Evolutionary conservation across 371 early-diverging fungal species (phyloP), one percentile per base, ranked within the genome.

Genomic region (Paraphysoderma sedebokerense): DNA sequence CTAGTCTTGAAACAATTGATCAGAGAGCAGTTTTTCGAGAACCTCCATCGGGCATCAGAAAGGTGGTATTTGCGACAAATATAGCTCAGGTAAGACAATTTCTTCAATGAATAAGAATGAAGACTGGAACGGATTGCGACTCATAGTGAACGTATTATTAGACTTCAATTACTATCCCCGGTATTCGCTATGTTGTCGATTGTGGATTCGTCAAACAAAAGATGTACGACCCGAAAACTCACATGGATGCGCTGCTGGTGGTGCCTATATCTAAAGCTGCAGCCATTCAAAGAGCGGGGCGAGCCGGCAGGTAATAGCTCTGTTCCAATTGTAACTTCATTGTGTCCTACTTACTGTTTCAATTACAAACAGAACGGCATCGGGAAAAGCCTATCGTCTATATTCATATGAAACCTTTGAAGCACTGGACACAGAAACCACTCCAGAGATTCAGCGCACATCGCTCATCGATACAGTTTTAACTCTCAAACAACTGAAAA

Each of bases 131-230:
- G 15, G n/a, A 8, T 33, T 61, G 66, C 46, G 50, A 47, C 39
- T 55, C 50, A 51, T 52, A 59, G 20, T 68, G 61, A 29, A 60
- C 40, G 46, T 63, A 44, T 54, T 17, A 23, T 50, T 23, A 70
- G 64, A 76, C 76, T 6, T 75, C 76, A 11, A 56, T 95, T 29
- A 95, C 91, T 1, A 86, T 93, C 29, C 89, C 88, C 36, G 82
- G 82, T 36, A 81, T 93, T 50, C 72, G 80, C 8, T 86, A 87
- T 64, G 93, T 97, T 1, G 79, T 97, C 5, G 98, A 97, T 58
- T 74, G 74, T 41, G 98, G 95, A 4, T 84, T 92, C 61, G 85
- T 85, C 31, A 92, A 92, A 53, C 82, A 81, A 47, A 91, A 88
- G 49, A 75, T 76, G 40, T 85, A 74, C 58, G 82, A 85, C 55